phyloP scores from a whole-genome alignment of 257 asterid species.

The Galeopsis tetrahit region DNA sequence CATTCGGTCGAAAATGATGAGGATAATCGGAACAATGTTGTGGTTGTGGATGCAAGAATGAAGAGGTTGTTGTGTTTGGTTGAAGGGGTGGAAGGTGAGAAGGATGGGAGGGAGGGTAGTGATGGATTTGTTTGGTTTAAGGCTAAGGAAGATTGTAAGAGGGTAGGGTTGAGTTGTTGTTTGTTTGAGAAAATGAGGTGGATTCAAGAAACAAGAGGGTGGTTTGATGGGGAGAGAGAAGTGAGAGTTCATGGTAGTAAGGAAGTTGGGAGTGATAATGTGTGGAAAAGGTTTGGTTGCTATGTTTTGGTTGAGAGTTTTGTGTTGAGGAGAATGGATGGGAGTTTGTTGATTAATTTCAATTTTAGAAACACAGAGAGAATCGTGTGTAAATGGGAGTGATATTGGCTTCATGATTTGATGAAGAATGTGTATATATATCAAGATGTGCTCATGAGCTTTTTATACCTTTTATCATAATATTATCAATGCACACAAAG shows the following conservation, averaged over 20 bases:
- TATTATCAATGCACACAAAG: no score
- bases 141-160: conserved; percentile 40
- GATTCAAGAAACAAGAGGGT: conserved; percentile 71
- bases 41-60: conserved; percentile 53
- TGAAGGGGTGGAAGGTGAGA: conserved; percentile 64
- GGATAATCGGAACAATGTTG: conserved; percentile 28
- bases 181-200: conserved; percentile 63
- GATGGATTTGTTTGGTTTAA: conserved; percentile 61
- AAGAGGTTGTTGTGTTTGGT: conserved; percentile 56
- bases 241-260: conserved; percentile 59
- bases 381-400: conserved; percentile 69
- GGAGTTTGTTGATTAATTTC: conserved; percentile 64
- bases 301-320: conserved; percentile 82
- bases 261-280: conserved; percentile 45
- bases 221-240: conserved; percentile 69
- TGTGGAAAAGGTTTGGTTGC: conserved; percentile 74
- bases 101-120: conserved; percentile 39
- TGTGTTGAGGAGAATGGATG: conserved; percentile 74
- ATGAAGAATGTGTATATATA: neutral
- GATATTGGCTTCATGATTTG: conserved; percentile 18
- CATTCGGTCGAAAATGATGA: conserved; percentile 53
- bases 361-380: conserved; percentile 47
- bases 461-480: no score
- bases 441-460: no score
- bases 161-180: conserved; percentile 54